Evolutionary conservation across 768 basidiomycete species (phyloP), one percentile per base, ranked within the genome.

Genomic region (Dacryopinax spathularia): DNA sequence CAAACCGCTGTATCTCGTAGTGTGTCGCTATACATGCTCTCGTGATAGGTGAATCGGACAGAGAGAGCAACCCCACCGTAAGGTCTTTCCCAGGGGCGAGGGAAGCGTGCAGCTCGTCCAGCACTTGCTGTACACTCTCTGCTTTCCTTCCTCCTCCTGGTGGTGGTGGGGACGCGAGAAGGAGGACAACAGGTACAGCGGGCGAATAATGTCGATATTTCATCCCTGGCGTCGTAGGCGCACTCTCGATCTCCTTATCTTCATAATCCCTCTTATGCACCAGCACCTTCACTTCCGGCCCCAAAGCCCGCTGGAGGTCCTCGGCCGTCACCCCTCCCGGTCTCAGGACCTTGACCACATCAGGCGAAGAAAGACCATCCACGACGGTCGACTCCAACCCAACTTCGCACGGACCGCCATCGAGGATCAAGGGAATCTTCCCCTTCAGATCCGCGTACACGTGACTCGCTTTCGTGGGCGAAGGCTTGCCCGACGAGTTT

Each of bases 171-270:
- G 74, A 68, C 2, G 84, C 82, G 66, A 81, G 79, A 36, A 92
- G 76, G 5, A 98, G 81, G 22, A 82, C 82, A 33, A 97, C 89
- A 1, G 92, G 91, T 2, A 93, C 85, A 0, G 86, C 77, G 1
- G 96, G 96, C 25, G 94, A 88, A 73, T 99, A 99, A 75, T 99
- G 96, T 60, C 87, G 83, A 73, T 99, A 99, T 75, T 99, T 99
- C 94, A 97, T 96, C 33, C 96, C 96, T 1, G 96, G 96, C 0
- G 96, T 98, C 7, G 91, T 92, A 9, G 96, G 96, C 0, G 85
- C 82, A 36, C 78, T 77, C 72, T 91, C 89, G 64, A 88, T 77
- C n/a, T 73, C 73, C 36, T 82, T 77, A 69, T 89, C 88, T 33
- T 75, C 68, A 70, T 85, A 94, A 72, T 95, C 90, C 13, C 89